Evolutionary conservation across 2,329 filamentous ascomycete species (phyloP), one percentile per base, ranked within the genome.

Genomic region (Leptodontidium sp.): DNA sequence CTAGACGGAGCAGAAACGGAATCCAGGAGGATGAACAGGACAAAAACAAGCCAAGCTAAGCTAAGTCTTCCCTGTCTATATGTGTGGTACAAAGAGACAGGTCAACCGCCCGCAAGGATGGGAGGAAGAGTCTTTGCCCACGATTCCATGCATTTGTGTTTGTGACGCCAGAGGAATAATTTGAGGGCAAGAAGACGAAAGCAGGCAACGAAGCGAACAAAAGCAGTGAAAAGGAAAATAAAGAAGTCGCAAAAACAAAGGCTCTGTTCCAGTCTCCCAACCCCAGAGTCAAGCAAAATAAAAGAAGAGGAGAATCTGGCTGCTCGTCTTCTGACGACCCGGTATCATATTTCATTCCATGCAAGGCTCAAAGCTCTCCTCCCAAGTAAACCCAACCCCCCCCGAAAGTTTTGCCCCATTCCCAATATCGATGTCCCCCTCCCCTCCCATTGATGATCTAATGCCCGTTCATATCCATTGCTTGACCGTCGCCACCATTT

Each of bases 391-490:
- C 15, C 45, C 15, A 11, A 21, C 2, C 43, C 43, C 12, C 8
- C 43, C 43, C 35, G 35, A 43, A 40, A 40, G 21, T 58, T 38
- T 58, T 43, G 32, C 55, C 17, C 55, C 35, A 3, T 40, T n/a
- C 53, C 53, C 35, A 21, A 38, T 57, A 40, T 38, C 29, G 35
- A 58, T 58, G 24, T 40, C 55, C 40, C 55, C 21, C 7, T 35
- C 55, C n/a, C 29, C 29, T n/a, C 17, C 32, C n/a, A 58, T 40
- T 24, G 55, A 58, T 58, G 32, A 24, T 24, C 32, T 47, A 61
- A 4, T 47, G 40, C 12, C 72, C 65, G 43, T 76, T 72, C 43
- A 67, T 58, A 35, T 74, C 68, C 70, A 74, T 70, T 38, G 63
- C 65, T 64, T 74, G 71, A 61, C 61, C 70, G 29, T 68, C 70